Evolutionary conservation across 1,139 yeast genomes (phyloP), one percentile per base, ranked within the genome.

Genomic region (Schwanniomyces etchellsii): DNA sequence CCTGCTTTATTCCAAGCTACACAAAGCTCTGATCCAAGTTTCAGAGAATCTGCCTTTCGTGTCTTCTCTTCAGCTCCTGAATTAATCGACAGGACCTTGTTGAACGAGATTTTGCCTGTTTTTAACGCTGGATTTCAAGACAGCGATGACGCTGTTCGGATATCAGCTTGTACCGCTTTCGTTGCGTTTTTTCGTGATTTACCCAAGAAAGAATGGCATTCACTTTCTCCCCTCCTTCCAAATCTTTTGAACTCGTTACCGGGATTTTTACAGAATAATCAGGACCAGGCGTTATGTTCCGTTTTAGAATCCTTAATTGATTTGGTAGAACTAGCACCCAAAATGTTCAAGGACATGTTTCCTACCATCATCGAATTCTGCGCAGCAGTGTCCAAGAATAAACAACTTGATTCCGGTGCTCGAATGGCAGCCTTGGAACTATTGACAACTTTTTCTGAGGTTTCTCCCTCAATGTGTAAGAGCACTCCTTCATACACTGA

Each of bases 381-480:
- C 47, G 71, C 88, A 11, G 76, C 79, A 17, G 91, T 91, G 20
- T 74, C 89, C 30, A 84, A 84, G 50, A 81, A 86, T 56, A 77
- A 73, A 46, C 93, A 84, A 13, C 64, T 88, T 46, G 97, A 86
- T 25, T 69, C 85, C 15, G 61, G 66, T 34, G 81, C 96, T 3
- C 75, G 98, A 52, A 70, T 86, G 50, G 81, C 93, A 1, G 91
- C 96, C 11, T 65, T 91, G 40, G 98, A 91, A 60, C 69, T 91
- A 35, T 66, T 88, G 40, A 85, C 95, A 3, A 81, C 94, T 0
- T 91, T 91, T 52, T 79, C 94, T 30, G 98, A 91, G 55, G 83
- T 84, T 22, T 84, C 96, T 4, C 98, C 98, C 26, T 78, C 80
- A 30, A 91, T 91, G 98, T 89, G 97, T 64, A 84, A 84, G 51